Percentiles rank a stretch among this genome's conserved stretches.
Evolutionary conservation across 176 grass and related monocot genomes (phyloP).

Genomic region (Zea luxurians): DNA sequence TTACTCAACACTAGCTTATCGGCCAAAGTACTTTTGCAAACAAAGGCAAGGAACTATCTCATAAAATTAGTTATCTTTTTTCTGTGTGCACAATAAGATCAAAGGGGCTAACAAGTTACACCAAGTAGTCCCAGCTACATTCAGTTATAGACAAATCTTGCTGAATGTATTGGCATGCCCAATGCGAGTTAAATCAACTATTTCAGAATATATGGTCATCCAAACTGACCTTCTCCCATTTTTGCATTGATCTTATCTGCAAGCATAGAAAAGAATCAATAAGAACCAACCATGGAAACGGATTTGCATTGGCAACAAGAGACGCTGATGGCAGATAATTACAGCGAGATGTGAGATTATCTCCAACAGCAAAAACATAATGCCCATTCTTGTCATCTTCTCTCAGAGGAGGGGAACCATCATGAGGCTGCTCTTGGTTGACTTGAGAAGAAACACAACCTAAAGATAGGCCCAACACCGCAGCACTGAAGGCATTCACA

Average conservation of each 20-base stretch:
- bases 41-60: too few species aligned
- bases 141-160: not conserved
- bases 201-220: not conserved
- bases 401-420: conserved; percentile 71
- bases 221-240: conserved; percentile 92
- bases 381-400: conserved; percentile 95
- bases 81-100: too few species aligned
- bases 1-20: too few species aligned
- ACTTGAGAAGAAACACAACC: conserved; percentile 47
- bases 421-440: conserved; percentile 41
- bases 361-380: conserved; percentile 91
- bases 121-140: too few species aligned
- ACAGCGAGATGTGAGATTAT: conserved; percentile 92
- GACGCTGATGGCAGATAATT: conserved; percentile 31
- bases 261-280: conserved; percentile 18
- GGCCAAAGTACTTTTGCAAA: too few species aligned
- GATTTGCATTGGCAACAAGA: not conserved
- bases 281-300: conserved; percentile 14
- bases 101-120: too few species aligned
- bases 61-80: too few species aligned
- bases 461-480: conserved; percentile 42
- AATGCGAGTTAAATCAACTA: conserved; percentile 9
- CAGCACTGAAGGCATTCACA: conserved; percentile 50
- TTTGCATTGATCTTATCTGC: conserved; percentile 86
- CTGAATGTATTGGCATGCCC: conserved; percentile 2